Evolutionary conservation across 495 filamentous ascomycete species (phyloP).

Genomic region (Corynascus novoguineensis): DNA sequence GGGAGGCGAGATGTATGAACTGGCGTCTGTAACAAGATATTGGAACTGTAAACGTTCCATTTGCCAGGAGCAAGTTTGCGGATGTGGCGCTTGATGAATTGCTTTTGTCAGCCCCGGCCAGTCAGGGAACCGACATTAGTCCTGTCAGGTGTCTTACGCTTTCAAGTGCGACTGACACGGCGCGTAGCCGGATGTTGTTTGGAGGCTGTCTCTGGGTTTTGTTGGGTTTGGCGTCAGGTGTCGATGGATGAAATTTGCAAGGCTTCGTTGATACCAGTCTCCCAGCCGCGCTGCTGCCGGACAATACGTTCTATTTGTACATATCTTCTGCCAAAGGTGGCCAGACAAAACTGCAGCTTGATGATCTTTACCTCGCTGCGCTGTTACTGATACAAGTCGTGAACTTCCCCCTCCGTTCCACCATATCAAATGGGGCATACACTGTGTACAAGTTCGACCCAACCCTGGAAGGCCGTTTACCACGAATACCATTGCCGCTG

Average conservation of each 20-base stretch:
- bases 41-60: background rate
- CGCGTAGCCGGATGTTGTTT: background rate
- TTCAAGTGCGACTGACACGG: background rate
- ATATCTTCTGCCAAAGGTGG: slow-evolving; percentile 1
- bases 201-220: background rate
- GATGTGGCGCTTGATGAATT: background rate
- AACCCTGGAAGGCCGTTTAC: slow-evolving; percentile 44
- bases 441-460: background rate
- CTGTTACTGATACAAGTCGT: slow-evolving; percentile 11
- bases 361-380: background rate
- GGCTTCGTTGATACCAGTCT: background rate
- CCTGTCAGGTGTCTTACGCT: background rate
- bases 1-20: background rate
- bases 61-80: background rate
- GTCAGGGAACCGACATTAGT: background rate
- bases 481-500: slow-evolving; percentile 88
- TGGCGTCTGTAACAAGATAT: background rate
- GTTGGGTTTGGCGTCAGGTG: slow-evolving; percentile 8
- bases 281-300: background rate
- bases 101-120: background rate
- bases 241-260: background rate
- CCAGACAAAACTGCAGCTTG: background rate
- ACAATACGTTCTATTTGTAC: slow-evolving; percentile 14
- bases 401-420: background rate
- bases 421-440: background rate